A percentile compares a stretch with the other conserved stretches of the same genome.
Conservation (phyloP, 768 basidiomycete genomes). For the Auriscalpium microsporum region DNA sequence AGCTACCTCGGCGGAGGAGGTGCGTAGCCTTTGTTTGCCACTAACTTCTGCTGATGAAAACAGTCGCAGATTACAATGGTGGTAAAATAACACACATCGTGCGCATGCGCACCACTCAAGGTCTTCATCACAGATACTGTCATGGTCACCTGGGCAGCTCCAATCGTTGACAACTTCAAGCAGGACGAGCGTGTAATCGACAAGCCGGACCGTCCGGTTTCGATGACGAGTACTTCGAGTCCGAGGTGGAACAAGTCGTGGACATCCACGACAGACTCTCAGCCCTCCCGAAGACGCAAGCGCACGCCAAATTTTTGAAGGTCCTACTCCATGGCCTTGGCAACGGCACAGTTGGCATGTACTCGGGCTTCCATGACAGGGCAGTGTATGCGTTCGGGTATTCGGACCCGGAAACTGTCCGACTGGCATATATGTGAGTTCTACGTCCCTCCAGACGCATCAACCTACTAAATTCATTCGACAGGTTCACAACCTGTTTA, state of each 20-base stretch:
- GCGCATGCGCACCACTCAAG: not conserved
- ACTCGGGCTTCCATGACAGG: conserved; percentile 54
- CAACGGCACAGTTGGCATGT: conserved; percentile 46
- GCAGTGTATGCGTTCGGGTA: conserved; percentile 48
- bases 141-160: conserved; percentile 36
- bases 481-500: conserved; percentile 58
- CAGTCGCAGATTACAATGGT: conserved; percentile 58
- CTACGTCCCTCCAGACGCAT: not conserved
- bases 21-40: conserved; percentile 24
- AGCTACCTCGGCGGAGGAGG: conserved; percentile 72
- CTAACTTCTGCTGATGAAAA: not conserved
- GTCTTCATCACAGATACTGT: conserved; percentile 37
- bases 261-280: not conserved
- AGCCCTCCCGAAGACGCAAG: conserved; percentile 15
- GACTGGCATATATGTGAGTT: conserved; percentile 60
- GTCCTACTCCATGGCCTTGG: conserved; percentile 43
- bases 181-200: conserved; percentile 31
- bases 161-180: conserved; percentile 42
- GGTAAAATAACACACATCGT: conserved; percentile 32
- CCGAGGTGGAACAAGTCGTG: conserved; percentile 21
- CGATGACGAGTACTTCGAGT: conserved; percentile 39
- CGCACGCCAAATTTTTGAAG: conserved; percentile 33
- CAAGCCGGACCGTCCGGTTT: conserved; percentile 36
- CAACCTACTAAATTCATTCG: not conserved
- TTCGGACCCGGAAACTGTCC: conserved; percentile 32